These are phyloP conservation scores for Rutstroemia sp. DNA, from an alignment of 2,329 filamentous ascomycete genomes.

Conservation along the genomic window DNA sequence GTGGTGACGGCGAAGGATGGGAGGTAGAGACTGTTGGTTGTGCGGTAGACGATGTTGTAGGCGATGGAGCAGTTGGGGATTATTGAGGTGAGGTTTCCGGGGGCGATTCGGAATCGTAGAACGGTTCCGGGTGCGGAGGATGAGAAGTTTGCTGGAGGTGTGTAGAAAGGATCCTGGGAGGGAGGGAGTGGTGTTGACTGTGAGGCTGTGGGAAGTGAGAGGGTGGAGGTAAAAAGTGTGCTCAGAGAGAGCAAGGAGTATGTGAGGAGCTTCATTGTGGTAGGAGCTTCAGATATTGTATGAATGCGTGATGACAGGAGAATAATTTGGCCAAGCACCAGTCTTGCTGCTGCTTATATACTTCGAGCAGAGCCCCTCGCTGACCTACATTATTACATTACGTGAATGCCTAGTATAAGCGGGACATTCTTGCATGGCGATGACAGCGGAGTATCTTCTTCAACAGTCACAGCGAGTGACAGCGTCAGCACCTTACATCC, in stretches of 20 bases:
- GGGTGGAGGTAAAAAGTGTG: neutral
- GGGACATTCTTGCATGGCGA: too few relatives aligned
- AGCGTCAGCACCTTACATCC: too few relatives aligned
- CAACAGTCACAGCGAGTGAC: too few relatives aligned
- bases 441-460: too few relatives aligned
- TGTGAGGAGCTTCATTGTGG: too few relatives aligned
- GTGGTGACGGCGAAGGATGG: conserved; percentile 34
- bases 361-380: too few relatives aligned
- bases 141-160: conserved; percentile 27
- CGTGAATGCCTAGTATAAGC: too few relatives aligned
- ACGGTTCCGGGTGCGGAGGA: conserved; percentile 28
- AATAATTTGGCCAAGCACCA: too few relatives aligned
- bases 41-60: conserved; percentile 35
- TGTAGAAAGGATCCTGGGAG: conserved; percentile 32
- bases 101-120: conserved; percentile 28
- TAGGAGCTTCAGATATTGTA: too few relatives aligned
- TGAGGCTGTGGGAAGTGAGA: neutral
- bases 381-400: too few relatives aligned
- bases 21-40: conserved; percentile 31
- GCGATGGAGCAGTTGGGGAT: conserved; percentile 9
- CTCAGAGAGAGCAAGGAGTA: neutral
- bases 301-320: too few relatives aligned
- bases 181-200: conserved; percentile 22
- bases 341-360: too few relatives aligned
- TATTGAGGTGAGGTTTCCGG: conserved; percentile 21